Evolutionary conservation across 2,329 filamentous ascomycete genomes (phyloP), one percentile per base, ranked within the genome.

Genomic region (Penicillium verrucosum): DNA sequence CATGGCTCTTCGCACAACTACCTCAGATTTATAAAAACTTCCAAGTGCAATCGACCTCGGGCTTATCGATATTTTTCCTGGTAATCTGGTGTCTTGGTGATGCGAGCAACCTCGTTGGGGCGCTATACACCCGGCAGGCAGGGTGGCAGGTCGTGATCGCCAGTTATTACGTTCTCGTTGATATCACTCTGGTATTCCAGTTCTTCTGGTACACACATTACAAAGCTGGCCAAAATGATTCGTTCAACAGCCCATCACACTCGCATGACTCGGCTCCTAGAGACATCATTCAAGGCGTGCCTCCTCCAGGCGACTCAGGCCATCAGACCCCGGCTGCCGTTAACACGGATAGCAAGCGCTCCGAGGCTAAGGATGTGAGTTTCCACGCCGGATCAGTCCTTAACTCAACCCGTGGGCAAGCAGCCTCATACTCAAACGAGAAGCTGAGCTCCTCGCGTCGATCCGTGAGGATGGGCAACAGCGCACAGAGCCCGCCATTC

Each of bases 11-110:
- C 68, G 86, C 86, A 12, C 86, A 88, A 69, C 75, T 88, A 29
- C 86, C 86, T 1, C 86, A 89, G 66, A 87, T 89, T 60, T 86
- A 83, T 74, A 88, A 88, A 75, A 89, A 89, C 68, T 84, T 84
- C 68, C 78, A 78, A 51, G 70, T 87, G 21, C 80, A 85, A 65
- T 87, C 85, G 12, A 87, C 85, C 0, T 85, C 85, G 1, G 85
- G 86, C 0, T 69, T 89, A 37, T 87, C 84, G 5, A 81, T 86
- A 56, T 86, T 83, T 68, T 89, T 89, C 69, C 73, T 89, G 46
- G 76, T 82, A 2, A 85, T 86, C 71, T 89, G 86, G 86, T 80
- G 85, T 63, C 68, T 87, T 32, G 86, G 86, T 44, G 86, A 89
- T 70, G 62, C 83, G 51, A 81, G 82, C 45, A 89, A 89, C 56